Base-by-base conservation (phyloP, 1,284 basidiomycete genomes). In the Marasmius sp. region DNA sequence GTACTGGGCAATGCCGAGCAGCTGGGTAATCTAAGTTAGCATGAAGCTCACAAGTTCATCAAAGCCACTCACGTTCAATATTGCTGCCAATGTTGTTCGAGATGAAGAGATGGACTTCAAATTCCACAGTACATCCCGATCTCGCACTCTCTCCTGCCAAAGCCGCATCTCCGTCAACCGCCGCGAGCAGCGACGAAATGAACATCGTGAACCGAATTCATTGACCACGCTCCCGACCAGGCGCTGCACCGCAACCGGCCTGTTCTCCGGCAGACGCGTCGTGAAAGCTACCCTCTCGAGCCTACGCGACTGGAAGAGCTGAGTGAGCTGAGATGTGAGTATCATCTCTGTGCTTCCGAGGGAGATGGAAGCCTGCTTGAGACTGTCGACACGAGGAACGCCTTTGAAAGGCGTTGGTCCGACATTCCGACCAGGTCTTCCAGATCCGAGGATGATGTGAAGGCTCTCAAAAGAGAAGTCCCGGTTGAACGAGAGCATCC, bases 121-220 rank as follows among this genome's bases (percentile, higher is more conserved):
- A 8, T 58, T 59, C 65, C 65, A 65, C 18, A 66, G 62, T 20
- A 53, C 16, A 27, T 64, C 56, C n/a, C 52, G 38, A 36, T 66
- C 65, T 38, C 53, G 57, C 49, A 66, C 41, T 33, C 61, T 52
- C 16, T 65, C 61, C 48, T 57, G 53, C 65, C 65, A 68, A 43
- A 68, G 8, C 34, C 64, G 63, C 18, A 18, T 49, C 58, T 68
- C 65, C 36, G 65, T 66, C 65, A 64, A 65, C 10, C 67, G 62
- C 18, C 63, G 47, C 1, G 62, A 64, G 64, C 27, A 66, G 33
- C 5, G 62, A 48, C 20, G 57, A 47, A 45, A 66, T 57, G n/a
- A 57, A 58, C 34, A 61, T 45, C 20, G 62, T 60, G 27, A 27
- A 5, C 27, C 27, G 27, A 27, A 11, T 64, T 52, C 1, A 34